These are phyloP conservation scores for Phaffomyces opuntiae DNA, from an alignment of 805 yeast species.

Conservation along the genomic window DNA sequence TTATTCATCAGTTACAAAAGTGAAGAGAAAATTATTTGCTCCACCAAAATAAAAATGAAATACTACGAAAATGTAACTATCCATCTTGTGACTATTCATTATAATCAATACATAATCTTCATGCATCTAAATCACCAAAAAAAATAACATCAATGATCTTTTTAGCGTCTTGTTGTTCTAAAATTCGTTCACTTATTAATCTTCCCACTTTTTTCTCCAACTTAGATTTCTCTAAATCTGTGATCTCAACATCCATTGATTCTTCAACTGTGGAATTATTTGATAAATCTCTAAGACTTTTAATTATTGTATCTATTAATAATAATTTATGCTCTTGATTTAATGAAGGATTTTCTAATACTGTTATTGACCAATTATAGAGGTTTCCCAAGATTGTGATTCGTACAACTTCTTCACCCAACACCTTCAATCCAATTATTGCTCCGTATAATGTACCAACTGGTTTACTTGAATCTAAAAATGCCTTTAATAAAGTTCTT, in stretches of 20 bases:
- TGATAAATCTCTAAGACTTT: conserved; percentile 42
- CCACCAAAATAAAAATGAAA: conserved; percentile 12
- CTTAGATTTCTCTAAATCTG: conserved; percentile 32
- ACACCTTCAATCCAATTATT: conserved; percentile 69
- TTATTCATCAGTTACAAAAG: conserved; percentile 8
- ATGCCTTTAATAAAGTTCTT: conserved; percentile 84
- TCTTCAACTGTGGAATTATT: conserved; percentile 24
- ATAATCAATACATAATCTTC: conserved; percentile 4
- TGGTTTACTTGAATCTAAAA: conserved; percentile 76
- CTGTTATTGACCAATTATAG: conserved; percentile 67
- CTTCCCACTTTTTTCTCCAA: conserved; percentile 56
- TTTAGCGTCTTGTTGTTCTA: conserved; percentile 40
- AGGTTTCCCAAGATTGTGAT: conserved; percentile 80
- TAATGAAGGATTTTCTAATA: conserved; percentile 31
- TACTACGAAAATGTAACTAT: not conserved
- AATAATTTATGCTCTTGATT: conserved; percentile 39
- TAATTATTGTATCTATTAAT: conserved; percentile 45
- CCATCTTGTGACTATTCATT: not conserved
- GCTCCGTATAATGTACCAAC: conserved; percentile 92
- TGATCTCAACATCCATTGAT: conserved; percentile 32
- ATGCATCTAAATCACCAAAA: conserved; percentile 49
- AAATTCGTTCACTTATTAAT: conserved; percentile 42
- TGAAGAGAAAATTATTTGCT: conserved; percentile 31
- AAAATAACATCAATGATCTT: conserved; percentile 58
- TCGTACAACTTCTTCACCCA: conserved; percentile 85